Conservation (phyloP, 257 asterid genomes). For the Cinchona pubescens region DNA sequence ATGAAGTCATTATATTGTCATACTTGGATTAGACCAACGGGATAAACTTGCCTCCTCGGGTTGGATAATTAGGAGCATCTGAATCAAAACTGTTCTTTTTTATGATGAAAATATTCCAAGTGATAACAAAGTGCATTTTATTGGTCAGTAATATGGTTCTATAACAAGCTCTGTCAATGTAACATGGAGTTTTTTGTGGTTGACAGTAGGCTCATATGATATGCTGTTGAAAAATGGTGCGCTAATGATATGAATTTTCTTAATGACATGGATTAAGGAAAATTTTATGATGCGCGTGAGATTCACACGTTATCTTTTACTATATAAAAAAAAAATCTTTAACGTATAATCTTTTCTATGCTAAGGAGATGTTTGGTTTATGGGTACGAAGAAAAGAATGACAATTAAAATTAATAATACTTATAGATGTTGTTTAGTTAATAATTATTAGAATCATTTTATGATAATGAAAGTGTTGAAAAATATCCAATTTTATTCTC, state of each 20-base stretch:
- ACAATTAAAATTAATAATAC: too few species aligned
- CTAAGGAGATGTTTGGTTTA: too few species aligned
- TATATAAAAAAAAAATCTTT: too few species aligned
- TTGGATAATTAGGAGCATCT: conserved; percentile 17
- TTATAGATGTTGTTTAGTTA: too few species aligned
- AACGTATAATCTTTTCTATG: too few species aligned
- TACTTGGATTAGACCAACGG: not conserved
- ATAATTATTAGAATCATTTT: too few species aligned
- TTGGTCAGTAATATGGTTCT: not conserved
- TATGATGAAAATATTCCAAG: not conserved
- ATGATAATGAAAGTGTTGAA: too few species aligned
- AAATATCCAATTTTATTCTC: too few species aligned
- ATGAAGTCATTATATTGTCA: not conserved
- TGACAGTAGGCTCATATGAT: not conserved
- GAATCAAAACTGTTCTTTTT: not conserved
- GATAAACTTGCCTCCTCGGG: conserved; percentile 1
- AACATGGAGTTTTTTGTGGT: not conserved
- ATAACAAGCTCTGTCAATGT: not conserved
- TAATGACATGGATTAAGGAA: not conserved
- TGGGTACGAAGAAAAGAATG: too few species aligned
- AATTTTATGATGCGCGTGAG: not conserved
- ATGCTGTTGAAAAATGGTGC: not conserved
- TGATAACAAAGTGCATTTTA: not conserved
- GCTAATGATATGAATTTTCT: too few species aligned
- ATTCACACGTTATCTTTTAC: too few species aligned